Percentiles rank a stretch among this genome's conserved stretches.
Conservation (phyloP, 805 yeast genomes). For the Ogataea degrootiae region DNA sequence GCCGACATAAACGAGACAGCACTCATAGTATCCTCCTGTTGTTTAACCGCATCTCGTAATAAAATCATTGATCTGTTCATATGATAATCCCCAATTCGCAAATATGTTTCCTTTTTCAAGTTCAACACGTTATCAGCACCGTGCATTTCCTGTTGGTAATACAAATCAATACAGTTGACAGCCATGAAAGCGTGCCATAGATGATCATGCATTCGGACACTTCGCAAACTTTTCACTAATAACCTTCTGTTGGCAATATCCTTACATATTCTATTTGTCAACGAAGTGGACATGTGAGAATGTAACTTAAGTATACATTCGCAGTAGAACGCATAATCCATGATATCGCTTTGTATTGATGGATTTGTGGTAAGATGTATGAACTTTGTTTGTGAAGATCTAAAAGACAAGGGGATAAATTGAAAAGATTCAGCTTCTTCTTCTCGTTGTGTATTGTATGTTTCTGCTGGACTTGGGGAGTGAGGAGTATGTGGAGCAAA, state of each 20-base stretch:
- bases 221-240: slow-evolving; percentile 6
- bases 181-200: slow-evolving; percentile 20
- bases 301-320: slow-evolving; percentile 14
- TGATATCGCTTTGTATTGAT: slow-evolving; percentile 9
- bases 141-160: slow-evolving; percentile 17
- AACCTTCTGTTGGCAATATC: slow-evolving; percentile 13
- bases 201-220: slow-evolving; percentile 12
- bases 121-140: slow-evolving; percentile 18
- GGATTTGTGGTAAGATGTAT: slow-evolving; percentile 7
- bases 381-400: slow-evolving; percentile 16
- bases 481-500: too few relatives aligned
- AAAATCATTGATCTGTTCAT: slow-evolving; percentile 17
- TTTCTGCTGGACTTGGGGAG: too few relatives aligned
- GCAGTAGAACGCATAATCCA: slow-evolving; percentile 15
- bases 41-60: slow-evolving; percentile 15
- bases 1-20: slow-evolving; percentile 15
- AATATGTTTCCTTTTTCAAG: slow-evolving; percentile 11
- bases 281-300: slow-evolving; percentile 11
- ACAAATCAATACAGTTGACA: slow-evolving; percentile 16
- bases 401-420: slow-evolving; percentile 14
- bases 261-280: slow-evolving; percentile 16
- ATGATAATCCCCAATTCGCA: slow-evolving; percentile 20
- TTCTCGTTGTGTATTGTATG: too few relatives aligned
- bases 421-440: background rate
- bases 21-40: slow-evolving; percentile 11